These are phyloP conservation scores for Schizosaccharomyces japonicus DNA, from an alignment of 805 yeast genomes.

Conservation along the genomic window DNA sequence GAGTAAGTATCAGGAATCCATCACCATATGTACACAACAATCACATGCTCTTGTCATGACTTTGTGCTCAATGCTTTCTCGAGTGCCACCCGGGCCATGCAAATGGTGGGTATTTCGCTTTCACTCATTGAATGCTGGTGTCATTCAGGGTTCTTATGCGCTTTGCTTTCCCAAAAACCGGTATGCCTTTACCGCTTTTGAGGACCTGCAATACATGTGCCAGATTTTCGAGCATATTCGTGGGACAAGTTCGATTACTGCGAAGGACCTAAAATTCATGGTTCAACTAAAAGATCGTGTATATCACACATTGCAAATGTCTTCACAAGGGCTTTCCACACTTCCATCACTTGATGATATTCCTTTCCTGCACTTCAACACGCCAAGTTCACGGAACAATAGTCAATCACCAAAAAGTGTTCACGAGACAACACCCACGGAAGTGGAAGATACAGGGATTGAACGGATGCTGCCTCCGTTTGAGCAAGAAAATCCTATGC, in stretches of 20 bases:
- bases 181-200: background rate
- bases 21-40: background rate
- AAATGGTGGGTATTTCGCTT: slow-evolving; percentile 2
- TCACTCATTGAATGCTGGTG: slow-evolving; percentile 2
- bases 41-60: background rate
- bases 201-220: background rate
- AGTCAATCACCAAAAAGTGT: background rate
- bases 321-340: background rate
- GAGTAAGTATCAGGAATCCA: background rate
- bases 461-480: background rate
- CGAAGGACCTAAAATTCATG: background rate
- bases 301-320: background rate
- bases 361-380: background rate
- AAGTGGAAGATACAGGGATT: background rate
- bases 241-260: background rate
- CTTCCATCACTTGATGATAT: background rate
- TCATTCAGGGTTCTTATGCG: background rate
- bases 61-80: background rate
- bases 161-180: background rate
- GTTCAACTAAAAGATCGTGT: background rate
- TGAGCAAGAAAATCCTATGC: background rate
- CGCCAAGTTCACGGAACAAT: background rate
- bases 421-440: too few species aligned
- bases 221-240: background rate
- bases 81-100: background rate